Conservation (phyloP, 108 stramenopile genomes). For the Tribonema minus region DNA sequence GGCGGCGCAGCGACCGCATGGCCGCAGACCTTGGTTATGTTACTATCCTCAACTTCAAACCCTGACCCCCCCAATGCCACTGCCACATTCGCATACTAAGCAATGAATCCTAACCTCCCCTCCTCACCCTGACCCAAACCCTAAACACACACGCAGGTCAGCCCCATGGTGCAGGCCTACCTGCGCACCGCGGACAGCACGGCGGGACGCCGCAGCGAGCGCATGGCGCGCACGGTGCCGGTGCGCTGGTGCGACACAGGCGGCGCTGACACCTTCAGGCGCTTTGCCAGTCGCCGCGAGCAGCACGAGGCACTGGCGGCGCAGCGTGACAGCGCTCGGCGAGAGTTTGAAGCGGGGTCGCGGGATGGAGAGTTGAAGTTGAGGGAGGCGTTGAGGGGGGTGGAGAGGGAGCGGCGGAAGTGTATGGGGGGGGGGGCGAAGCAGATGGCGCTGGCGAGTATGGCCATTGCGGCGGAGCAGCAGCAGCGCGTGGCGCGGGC, state of each 20-base stretch:
- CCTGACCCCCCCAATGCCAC: too few species aligned
- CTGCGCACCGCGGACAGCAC: slow-evolving; percentile 25
- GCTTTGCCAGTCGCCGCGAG: slow-evolving; percentile 6
- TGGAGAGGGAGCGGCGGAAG: slow-evolving; percentile 7
- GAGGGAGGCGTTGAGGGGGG: slow-evolving; percentile 3
- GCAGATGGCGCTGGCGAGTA: slow-evolving; percentile 33
- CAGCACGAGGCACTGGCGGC: slow-evolving; percentile 15
- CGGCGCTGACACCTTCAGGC: slow-evolving; percentile 34
- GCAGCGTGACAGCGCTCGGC: slow-evolving; percentile 19
- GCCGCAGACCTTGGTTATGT: too few species aligned
- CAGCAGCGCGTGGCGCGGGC: slow-evolving; percentile 29
- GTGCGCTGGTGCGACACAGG: slow-evolving; percentile 48
- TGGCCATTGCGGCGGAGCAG: slow-evolving; percentile 31
- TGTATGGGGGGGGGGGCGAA: slow-evolving; percentile 12
- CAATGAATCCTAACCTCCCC: too few species aligned
- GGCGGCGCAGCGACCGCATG: slow-evolving; percentile 23
- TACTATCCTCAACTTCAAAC: too few species aligned
- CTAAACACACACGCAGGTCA: not conserved
- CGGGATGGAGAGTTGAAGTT: not conserved
- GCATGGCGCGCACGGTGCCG: slow-evolving; percentile 37
- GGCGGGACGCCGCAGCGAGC: slow-evolving; percentile 21
- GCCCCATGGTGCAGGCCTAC: slow-evolving; percentile 5
- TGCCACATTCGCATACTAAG: too few species aligned
- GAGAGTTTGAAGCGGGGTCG: slow-evolving; percentile 14
- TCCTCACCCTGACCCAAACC: not conserved